Base-by-base conservation (phyloP, 1,284 basidiomycete genomes). In the Mycena sp. region DNA sequence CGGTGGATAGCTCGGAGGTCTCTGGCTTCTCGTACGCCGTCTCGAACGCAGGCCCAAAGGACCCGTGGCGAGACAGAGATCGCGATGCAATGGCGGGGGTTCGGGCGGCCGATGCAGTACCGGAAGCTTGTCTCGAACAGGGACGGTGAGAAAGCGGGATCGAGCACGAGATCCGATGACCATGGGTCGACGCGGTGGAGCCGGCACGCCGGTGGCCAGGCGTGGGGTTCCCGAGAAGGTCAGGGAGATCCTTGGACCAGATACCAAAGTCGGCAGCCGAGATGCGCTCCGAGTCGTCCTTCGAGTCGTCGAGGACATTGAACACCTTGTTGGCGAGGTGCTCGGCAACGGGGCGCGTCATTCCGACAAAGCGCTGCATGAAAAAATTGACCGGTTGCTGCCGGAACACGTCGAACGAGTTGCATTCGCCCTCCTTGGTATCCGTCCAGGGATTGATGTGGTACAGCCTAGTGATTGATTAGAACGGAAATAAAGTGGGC, bases 391-490 rank as follows among this genome's bases (percentile, higher is more conserved):
- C 86, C 37, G 96, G 96, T 75, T 95, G 89, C 69, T 88, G 86
- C 77, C 92, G 91, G 85, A 93, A 99, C 16, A 91, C 86, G 75
- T 91, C 89, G 82, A 99, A 99, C 55, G 96, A 96, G 39, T 88
- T 88, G 83, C 93, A 91, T 77, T 89, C 86, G 81, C 91, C 88
- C 76, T 91, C 85, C 61, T 90, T 89, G 3, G 98, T 97, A 81
- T 99, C 98, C 62, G 94, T 94, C 96, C 98, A 99, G 22, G 97
- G 97, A 82, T 98, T 99, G 82, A 92, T 95, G 82, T 99, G 97
- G 85, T 98, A 99, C 80, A 99, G 87, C 93, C 93, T 95, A 59
- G 62, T 59, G 44, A 66, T 68, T 44, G 44, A 66, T 70, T 41
- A 76, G 52, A 76, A 70, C 70, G 68, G 74, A 39, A 56, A 59